Conservation (phyloP, 2,329 filamentous ascomycete species). For the Fusarium foetens region DNA sequence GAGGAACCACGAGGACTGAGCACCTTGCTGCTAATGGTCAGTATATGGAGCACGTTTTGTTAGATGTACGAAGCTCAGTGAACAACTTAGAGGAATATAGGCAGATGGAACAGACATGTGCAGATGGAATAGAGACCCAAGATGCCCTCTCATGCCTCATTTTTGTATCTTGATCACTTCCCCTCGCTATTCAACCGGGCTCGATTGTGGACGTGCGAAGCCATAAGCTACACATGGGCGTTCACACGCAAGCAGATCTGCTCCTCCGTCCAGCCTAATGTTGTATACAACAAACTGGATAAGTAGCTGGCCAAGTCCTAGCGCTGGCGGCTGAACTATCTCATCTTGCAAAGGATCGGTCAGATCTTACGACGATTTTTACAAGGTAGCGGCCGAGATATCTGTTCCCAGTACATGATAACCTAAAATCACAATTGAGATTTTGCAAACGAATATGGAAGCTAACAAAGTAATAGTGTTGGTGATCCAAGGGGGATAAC, state of each 20-base stretch:
- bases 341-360: neutral
- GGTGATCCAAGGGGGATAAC: neutral
- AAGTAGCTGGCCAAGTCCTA: neutral
- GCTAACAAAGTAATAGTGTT: neutral
- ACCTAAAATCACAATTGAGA: neutral
- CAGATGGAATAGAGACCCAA: neutral
- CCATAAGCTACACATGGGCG: too few relatives aligned
- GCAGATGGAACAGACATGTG: neutral
- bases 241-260: neutral
- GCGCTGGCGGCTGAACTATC: neutral
- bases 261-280: neutral
- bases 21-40: neutral
- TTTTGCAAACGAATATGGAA: neutral
- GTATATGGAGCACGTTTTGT: neutral
- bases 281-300: neutral
- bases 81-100: neutral
- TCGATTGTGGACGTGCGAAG: neutral
- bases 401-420: neutral
- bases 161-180: neutral
- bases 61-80: neutral
- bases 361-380: neutral
- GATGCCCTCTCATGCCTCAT: neutral
- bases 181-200: neutral
- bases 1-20: neutral
- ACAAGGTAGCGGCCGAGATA: neutral